phyloP scores from a whole-genome alignment of 306 rosid species.

The Hippophae tibetana region DNA sequence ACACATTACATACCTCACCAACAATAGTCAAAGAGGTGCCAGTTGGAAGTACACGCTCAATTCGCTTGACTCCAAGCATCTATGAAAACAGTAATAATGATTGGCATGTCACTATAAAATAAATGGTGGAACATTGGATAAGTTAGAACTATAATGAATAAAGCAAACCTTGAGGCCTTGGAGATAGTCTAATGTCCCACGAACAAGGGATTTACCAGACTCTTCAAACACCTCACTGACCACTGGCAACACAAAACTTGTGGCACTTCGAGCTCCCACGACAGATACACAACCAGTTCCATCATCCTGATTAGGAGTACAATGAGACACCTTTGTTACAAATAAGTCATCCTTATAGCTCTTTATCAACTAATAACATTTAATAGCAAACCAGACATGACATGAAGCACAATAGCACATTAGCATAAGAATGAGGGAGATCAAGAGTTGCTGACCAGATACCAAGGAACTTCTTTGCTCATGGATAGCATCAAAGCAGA shows the following conservation, averaged over 20 bases:
- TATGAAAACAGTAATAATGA: slow-evolving; percentile 21
- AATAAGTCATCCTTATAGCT: neutral
- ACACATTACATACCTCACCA: slow-evolving; percentile 69
- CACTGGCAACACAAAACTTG: slow-evolving; percentile 77
- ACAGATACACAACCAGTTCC: slow-evolving; percentile 72
- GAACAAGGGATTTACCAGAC: slow-evolving; percentile 89
- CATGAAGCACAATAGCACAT: no score
- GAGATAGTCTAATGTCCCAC: slow-evolving; percentile 95
- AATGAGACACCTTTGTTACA: neutral
- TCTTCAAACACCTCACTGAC: slow-evolving; percentile 91
- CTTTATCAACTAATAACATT: neutral
- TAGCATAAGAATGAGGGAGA: neutral
- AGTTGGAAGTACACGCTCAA: slow-evolving; percentile 86
- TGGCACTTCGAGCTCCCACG: slow-evolving; percentile 86
- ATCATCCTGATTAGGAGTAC: slow-evolving; percentile 52
- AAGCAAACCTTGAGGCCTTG: slow-evolving; percentile 87
- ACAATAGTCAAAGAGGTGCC: slow-evolving; percentile 95
- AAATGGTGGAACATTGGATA: neutral
- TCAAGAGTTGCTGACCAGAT: slow-evolving; percentile 49
- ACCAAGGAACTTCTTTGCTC: slow-evolving; percentile 99
- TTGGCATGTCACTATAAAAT: slow-evolving; percentile 5
- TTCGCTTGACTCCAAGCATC: slow-evolving; percentile 98
- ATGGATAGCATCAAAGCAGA: slow-evolving; percentile 89
- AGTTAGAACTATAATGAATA: slow-evolving; percentile 7
- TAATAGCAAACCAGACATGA: no score